phyloP scores from a whole-genome alignment of 176 grass and related monocot genomes.

The Lolium perenne region DNA sequence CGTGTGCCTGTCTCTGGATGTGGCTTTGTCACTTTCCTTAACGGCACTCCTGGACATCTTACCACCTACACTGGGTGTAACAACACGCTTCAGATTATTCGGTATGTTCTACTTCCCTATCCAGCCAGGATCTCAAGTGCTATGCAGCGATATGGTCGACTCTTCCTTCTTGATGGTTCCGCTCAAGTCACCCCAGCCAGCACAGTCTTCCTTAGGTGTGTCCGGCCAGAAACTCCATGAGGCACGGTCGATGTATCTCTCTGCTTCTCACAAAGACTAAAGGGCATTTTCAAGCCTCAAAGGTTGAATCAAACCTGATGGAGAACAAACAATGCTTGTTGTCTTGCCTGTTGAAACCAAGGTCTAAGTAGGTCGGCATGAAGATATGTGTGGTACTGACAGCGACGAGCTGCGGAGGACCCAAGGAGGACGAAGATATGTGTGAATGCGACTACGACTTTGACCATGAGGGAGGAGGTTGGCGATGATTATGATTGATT shows the following conservation, averaged over 20 bases:
- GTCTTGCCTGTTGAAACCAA: background rate
- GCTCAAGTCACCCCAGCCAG: background rate
- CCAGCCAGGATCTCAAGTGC: background rate
- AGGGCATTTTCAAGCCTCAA: background rate
- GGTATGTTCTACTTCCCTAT: background rate
- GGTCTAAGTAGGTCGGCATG: background rate
- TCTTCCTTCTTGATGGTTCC: slow-evolving; percentile 21
- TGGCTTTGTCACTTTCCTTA: background rate
- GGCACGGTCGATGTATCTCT: background rate
- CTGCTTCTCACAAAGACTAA: slow-evolving; percentile 29
- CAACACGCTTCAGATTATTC: background rate
- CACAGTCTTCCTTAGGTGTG: background rate
- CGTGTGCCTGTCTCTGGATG: slow-evolving; percentile 11
- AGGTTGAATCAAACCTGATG: background rate
- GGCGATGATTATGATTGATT: background rate
- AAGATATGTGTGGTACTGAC: slow-evolving; percentile 10
- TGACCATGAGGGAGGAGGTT: too few species aligned
- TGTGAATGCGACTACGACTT: too few species aligned
- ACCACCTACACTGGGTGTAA: slow-evolving; percentile 3
- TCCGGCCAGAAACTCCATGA: background rate
- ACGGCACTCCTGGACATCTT: background rate
- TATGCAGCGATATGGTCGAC: background rate
- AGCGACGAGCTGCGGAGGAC: background rate
- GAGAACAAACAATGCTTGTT: slow-evolving; percentile 20
- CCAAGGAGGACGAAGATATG: too few species aligned